phyloP scores from a whole-genome alignment of 257 asterid genomes.

The Jacaranda copaia region DNA sequence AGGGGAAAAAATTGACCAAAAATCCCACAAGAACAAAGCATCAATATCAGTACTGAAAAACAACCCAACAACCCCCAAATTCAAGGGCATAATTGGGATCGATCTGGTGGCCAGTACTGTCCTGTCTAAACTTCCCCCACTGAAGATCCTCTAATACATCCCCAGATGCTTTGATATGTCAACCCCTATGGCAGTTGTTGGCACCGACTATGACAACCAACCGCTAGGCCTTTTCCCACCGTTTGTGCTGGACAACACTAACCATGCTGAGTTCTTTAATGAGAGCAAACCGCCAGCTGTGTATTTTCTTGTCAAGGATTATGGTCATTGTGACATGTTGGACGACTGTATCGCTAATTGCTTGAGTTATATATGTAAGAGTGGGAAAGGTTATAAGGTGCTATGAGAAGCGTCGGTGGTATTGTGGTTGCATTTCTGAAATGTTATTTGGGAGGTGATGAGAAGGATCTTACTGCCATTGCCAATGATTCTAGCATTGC shows the following conservation, averaged over 20 bases:
- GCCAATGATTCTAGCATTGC: slow-evolving; percentile 50
- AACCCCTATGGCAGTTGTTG: slow-evolving; percentile 55
- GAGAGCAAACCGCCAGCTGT: slow-evolving; percentile 63
- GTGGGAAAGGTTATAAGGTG: slow-evolving; percentile 45
- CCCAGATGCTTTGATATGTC: slow-evolving; percentile 51
- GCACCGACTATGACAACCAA: slow-evolving; percentile 49
- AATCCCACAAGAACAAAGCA: too few species aligned
- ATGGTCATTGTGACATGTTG: slow-evolving; percentile 63
- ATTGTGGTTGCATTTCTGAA: slow-evolving; percentile 61
- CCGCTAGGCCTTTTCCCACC: slow-evolving; percentile 31
- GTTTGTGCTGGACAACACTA: slow-evolving; percentile 50
- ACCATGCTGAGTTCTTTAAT: slow-evolving; percentile 61
- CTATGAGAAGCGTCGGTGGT: slow-evolving; percentile 63
- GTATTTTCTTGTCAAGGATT: slow-evolving; percentile 61
- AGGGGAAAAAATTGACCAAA: slow-evolving; percentile 24
- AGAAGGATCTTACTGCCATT: slow-evolving; percentile 40
- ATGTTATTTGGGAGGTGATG: slow-evolving; percentile 46
- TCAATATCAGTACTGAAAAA: neutral
- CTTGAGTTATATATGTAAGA: slow-evolving; percentile 6
- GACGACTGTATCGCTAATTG: slow-evolving; percentile 17
- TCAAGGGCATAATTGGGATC: slow-evolving; percentile 62
- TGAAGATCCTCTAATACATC: slow-evolving; percentile 55
- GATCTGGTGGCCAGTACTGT: slow-evolving; percentile 51
- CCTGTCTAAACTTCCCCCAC: slow-evolving; percentile 10
- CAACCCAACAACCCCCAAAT: slow-evolving; percentile 30